These are phyloP conservation scores for Penicillium silybi DNA, from an alignment of 495 filamentous ascomycete genomes.

Conservation along the genomic window DNA sequence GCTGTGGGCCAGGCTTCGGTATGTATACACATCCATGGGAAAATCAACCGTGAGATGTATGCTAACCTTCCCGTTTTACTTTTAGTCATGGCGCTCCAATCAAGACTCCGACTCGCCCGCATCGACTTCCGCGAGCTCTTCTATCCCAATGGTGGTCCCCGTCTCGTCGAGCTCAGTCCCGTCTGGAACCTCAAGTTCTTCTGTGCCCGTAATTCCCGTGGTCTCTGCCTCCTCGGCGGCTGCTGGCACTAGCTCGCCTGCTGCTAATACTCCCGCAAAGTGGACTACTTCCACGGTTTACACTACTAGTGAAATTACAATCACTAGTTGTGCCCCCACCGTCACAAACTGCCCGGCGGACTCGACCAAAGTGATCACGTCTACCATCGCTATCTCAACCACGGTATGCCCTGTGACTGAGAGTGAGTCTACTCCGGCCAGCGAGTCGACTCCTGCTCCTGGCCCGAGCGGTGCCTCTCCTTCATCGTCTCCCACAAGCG, in stretches of 20 bases:
- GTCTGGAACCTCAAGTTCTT: background rate
- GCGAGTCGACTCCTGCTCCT: conserved; percentile 32
- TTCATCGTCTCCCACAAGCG: background rate
- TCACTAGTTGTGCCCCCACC: conserved; percentile 53
- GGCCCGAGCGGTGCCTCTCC: background rate
- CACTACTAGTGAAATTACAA: conserved; percentile 54
- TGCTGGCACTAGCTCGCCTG: conserved; percentile 2
- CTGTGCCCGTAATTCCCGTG: background rate
- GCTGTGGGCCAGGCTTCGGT: conserved; percentile 29
- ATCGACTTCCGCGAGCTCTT: background rate
- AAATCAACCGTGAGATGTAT: background rate
- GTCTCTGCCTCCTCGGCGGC: background rate
- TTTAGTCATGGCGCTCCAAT: conserved; percentile 53
- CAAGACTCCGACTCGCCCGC: background rate
- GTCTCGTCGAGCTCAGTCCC: background rate
- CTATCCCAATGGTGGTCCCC: background rate
- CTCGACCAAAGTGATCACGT: conserved; percentile 50
- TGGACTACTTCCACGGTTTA: conserved; percentile 58
- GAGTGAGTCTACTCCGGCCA: conserved; percentile 11
- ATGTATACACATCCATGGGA: background rate
- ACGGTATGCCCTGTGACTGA: conserved; percentile 25
- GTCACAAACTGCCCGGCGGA: conserved; percentile 56
- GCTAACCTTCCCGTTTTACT: background rate
- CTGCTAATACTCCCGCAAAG: conserved; percentile 7
- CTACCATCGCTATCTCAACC: conserved; percentile 53